Conservation (phyloP, 441 rosid genomes). For the Pelargonium australe region DNA sequence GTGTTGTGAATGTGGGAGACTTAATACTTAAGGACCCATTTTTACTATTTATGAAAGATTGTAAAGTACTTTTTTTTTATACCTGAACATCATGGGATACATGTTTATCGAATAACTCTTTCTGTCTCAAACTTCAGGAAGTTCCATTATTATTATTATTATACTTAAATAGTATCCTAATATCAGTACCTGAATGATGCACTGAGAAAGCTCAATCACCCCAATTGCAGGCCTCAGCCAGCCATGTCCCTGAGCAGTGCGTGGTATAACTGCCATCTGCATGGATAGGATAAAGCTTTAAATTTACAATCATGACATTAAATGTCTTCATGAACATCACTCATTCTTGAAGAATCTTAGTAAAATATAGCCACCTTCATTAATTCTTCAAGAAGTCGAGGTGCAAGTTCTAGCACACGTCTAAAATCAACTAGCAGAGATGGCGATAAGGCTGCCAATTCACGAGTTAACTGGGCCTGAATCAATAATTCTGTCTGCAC, state of each 20-base stretch:
- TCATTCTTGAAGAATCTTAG: slow-evolving; percentile 4
- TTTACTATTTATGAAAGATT: no score
- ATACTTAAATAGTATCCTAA: slow-evolving; percentile 5
- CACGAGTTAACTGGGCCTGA: slow-evolving; percentile 91
- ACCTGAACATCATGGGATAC: background rate
- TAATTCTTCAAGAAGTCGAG: slow-evolving; percentile 94
- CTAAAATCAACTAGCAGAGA: slow-evolving; percentile 73
- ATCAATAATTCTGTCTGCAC: slow-evolving; percentile 91
- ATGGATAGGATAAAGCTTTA: slow-evolving; percentile 14
- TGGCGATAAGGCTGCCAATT: slow-evolving; percentile 66
- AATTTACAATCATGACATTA: slow-evolving; percentile 11
- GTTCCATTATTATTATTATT: background rate
- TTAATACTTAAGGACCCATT: background rate
- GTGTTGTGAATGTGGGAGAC: background rate
- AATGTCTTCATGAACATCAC: background rate
- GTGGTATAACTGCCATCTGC: slow-evolving; percentile 94
- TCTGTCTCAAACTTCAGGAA: background rate
- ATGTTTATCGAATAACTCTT: background rate
- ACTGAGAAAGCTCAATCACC: slow-evolving; percentile 89
- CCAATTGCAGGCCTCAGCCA: slow-evolving; percentile 98
- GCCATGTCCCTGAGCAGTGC: slow-evolving; percentile 85
- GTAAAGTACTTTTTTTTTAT: background rate
- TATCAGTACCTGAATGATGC: slow-evolving; percentile 73
- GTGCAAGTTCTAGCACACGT: slow-evolving; percentile 89
- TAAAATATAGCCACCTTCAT: slow-evolving; percentile 57